Evolutionary conservation across 1,284 basidiomycete species (phyloP), one percentile per base, ranked within the genome.

Genomic region (Microbotryum violaceum): DNA sequence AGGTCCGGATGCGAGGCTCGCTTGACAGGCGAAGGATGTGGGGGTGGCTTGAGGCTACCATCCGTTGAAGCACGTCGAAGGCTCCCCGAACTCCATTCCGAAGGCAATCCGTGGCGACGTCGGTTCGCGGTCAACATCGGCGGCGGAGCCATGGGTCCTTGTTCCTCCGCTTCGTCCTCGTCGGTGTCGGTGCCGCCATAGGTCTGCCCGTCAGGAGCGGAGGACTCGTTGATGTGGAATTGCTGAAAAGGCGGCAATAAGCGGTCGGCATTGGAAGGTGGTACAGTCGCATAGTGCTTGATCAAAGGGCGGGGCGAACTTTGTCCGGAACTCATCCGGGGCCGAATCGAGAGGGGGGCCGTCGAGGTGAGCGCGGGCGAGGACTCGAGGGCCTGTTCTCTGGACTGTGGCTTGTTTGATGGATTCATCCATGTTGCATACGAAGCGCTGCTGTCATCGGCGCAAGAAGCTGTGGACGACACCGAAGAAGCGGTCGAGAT

Each of bases 221-320:
- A 27, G 33, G 25, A 23, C 2, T 51, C 44, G 29, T 48, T 33
- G 53, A 58, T 58, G 14, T 49, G 12, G 37, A 62, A 53, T 16
- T 57, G 27, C 27, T 59, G 23, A 49, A 60, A 52, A 8, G 62
- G 31, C 6, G 37, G 23, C 18, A 50, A 56, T 8, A 54, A 45
- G 47, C 61, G 57, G 14, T 60, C 57, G 33, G 48, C 29, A 7
- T 57, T 25, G 2, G 44, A 37, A 14, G 58, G 53, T 49, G 63
- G 58, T 1, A 59, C 56, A 3, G 64, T 62, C 12, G 60, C 58
- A 25, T 31, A 57, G 46, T 66, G 64, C 14, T 48, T 12, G 10
- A 61, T 44, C 10, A 25, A 33, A 6, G 64, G 62, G 23, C 61
- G 56, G 7, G 46, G 57, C 25, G 33, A 6, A 37, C 51, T 50